These are phyloP conservation scores for Polyporus arcularius DNA, from an alignment of 768 basidiomycete genomes.

Conservation along the genomic window DNA sequence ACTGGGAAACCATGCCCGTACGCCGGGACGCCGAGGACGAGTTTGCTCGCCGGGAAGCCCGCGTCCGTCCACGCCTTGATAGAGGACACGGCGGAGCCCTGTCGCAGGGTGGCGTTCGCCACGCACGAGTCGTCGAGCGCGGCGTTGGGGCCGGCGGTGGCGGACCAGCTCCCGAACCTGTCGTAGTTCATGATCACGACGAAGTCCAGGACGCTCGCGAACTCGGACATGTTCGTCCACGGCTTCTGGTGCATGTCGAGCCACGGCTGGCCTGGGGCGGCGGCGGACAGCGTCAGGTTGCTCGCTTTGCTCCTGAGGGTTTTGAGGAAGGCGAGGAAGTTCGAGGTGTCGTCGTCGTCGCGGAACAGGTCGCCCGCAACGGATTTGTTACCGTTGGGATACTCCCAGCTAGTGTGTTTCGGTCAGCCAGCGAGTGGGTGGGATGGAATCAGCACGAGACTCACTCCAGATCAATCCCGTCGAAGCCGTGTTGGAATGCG, in stretches of 20 bases:
- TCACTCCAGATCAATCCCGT: conserved; percentile 51
- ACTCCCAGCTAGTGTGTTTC: conserved; percentile 71
- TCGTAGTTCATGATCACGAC: conserved; percentile 73
- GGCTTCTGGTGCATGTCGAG: conserved; percentile 52
- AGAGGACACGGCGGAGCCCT: conserved; percentile 76
- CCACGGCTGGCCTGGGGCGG: conserved; percentile 51
- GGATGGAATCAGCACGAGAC: background rate
- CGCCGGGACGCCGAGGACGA: conserved; percentile 81
- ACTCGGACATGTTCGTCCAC: conserved; percentile 66
- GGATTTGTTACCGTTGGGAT: conserved; percentile 66
- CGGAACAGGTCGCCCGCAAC: conserved; percentile 3
- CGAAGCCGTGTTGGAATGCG: conserved; percentile 48
- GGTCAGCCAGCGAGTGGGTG: background rate
- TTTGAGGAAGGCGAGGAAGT: conserved; percentile 76
- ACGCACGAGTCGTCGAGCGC: conserved; percentile 70
- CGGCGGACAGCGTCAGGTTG: conserved; percentile 58
- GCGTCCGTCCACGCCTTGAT: conserved; percentile 75
- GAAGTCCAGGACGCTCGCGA: conserved; percentile 69
- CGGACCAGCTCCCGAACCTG: conserved; percentile 48
- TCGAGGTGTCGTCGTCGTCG: conserved; percentile 56
- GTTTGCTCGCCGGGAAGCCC: conserved; percentile 68
- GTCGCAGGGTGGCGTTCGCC: conserved; percentile 36
- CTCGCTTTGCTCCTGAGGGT: conserved; percentile 56
- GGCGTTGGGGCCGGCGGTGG: conserved; percentile 78
- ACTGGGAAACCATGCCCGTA: conserved; percentile 75